These are phyloP conservation scores for Kalanchoe fedtschenkoi DNA, from an alignment of 164 flowering plant genomes.

Conservation along the genomic window DNA sequence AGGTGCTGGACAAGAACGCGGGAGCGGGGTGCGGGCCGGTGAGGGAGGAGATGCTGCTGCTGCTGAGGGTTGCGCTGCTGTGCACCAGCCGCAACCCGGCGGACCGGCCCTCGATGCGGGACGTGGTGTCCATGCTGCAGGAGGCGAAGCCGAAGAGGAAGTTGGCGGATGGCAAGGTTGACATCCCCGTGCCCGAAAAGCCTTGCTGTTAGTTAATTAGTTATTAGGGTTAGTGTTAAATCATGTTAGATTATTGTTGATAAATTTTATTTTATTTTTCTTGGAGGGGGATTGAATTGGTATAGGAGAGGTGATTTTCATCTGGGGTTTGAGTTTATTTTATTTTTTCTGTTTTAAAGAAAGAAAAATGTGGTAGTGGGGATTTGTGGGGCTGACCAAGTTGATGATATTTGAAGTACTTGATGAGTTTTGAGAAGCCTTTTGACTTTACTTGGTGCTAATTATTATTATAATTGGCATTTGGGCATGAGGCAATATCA, in stretches of 20 bases:
- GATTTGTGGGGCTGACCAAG: not conserved
- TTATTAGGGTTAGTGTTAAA: too few species aligned
- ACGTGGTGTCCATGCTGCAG: conserved; percentile 81
- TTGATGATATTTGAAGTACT: not conserved
- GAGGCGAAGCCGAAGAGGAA: conserved; percentile 93
- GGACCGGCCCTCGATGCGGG: conserved; percentile 93
- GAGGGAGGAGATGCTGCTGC: conserved; percentile 81
- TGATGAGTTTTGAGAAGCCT: not conserved
- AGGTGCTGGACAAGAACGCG: conserved; percentile 67
- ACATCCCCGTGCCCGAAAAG: not conserved
- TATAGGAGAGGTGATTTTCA: not conserved
- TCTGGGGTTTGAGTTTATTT: not conserved
- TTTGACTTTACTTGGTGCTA: not conserved
- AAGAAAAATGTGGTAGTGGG: not conserved
- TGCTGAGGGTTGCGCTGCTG: conserved; percentile 72
- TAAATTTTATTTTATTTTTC: not conserved
- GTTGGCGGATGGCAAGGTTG: conserved; percentile 6
- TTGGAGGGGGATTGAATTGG: not conserved
- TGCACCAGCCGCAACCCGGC: conserved; percentile 86
- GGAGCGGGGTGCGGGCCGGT: conserved; percentile 62
- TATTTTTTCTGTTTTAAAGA: not conserved
- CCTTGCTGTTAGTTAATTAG: not conserved
- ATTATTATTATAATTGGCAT: not conserved
- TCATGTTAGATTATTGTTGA: not conserved
- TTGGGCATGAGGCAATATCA: not conserved